These are phyloP conservation scores for Apophysomyces sp. DNA, from an alignment of 371 early-diverging fungal genomes.

Conservation along the genomic window DNA sequence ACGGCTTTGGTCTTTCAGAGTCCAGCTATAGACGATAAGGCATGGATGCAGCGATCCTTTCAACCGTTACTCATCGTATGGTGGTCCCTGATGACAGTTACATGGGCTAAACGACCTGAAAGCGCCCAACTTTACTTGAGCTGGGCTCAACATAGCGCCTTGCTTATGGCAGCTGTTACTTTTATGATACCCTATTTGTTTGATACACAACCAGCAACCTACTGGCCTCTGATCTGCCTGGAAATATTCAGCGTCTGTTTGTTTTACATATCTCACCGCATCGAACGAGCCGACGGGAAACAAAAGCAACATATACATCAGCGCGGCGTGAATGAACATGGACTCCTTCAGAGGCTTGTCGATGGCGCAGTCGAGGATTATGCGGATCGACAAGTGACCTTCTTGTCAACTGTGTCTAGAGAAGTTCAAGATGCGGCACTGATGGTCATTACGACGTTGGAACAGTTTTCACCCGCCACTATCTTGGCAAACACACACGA, in stretches of 20 bases:
- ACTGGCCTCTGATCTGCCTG: conserved; percentile 3
- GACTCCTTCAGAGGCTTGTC: conserved; percentile 12
- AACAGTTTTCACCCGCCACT: conserved; percentile 48
- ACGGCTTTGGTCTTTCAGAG: background rate
- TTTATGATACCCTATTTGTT: conserved; percentile 4
- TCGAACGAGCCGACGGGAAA: conserved; percentile 3
- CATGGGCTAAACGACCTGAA: conserved; percentile 1
- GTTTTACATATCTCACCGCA: conserved; percentile 5
- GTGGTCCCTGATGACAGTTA: background rate
- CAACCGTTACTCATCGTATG: conserved; percentile 3
- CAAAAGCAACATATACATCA: background rate
- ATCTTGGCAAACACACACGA: conserved; percentile 46
- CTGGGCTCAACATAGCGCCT: conserved; percentile 2
- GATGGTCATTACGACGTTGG: conserved; percentile 52
- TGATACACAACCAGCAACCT: conserved; percentile 1
- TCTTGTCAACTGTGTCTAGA: conserved; percentile 40
- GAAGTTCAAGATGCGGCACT: conserved; percentile 53
- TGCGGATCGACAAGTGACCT: conserved; percentile 18
- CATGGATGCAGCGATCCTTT: conserved; percentile 2
- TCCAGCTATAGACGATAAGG: background rate
- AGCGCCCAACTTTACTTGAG: background rate
- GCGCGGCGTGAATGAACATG: conserved; percentile 5
- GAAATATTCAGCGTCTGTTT: background rate
- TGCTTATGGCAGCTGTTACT: background rate
- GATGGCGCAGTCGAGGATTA: conserved; percentile 24